Percentiles rank a stretch among this genome's conserved stretches.
Evolutionary conservation across 1,139 yeast species (phyloP).

Genomic region (Scheffersomyces segobiensis): DNA sequence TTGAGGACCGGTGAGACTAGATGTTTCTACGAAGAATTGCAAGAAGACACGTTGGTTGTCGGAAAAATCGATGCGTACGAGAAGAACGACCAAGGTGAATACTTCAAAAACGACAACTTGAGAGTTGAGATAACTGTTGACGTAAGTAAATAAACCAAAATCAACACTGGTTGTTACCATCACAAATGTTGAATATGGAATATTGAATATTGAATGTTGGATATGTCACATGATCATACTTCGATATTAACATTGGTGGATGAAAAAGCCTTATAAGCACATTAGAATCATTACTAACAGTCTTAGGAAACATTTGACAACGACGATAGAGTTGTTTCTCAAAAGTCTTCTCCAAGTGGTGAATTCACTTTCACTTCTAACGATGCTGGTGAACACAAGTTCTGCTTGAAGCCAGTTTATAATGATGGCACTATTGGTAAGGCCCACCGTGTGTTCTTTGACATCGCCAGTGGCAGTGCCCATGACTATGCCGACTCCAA

Average conservation of each 20-base stretch:
- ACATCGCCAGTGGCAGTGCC: slow-evolving; percentile 48
- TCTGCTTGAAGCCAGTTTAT: slow-evolving; percentile 48
- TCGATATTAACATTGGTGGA: neutral
- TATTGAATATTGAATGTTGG: neutral
- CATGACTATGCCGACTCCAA: slow-evolving; percentile 51
- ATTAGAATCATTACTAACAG: slow-evolving; percentile 5
- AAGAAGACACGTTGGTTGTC: slow-evolving; percentile 42
- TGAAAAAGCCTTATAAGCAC: slow-evolving; percentile 11
- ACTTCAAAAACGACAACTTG: slow-evolving; percentile 32
- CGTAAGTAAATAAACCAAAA: slow-evolving; percentile 16
- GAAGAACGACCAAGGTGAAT: slow-evolving; percentile 31
- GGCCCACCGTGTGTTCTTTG: slow-evolving; percentile 46
- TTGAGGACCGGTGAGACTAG: slow-evolving; percentile 46
- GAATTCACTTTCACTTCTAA: slow-evolving; percentile 35
- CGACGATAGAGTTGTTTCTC: slow-evolving; percentile 44
- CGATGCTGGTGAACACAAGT: slow-evolving; percentile 50
- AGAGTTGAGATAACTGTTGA: slow-evolving; percentile 43
- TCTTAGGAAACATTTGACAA: slow-evolving; percentile 47
- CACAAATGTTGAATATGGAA: neutral
- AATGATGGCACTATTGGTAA: slow-evolving; percentile 34
- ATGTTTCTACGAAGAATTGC: slow-evolving; percentile 50
- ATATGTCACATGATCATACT: slow-evolving; percentile 1
- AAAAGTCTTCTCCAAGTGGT: slow-evolving; percentile 39
- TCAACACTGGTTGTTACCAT: neutral
- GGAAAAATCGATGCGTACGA: slow-evolving; percentile 48